Base-by-base conservation (phyloP, 192 early-diverging fungal genomes). In the Fimicolochytrium jonesii region DNA sequence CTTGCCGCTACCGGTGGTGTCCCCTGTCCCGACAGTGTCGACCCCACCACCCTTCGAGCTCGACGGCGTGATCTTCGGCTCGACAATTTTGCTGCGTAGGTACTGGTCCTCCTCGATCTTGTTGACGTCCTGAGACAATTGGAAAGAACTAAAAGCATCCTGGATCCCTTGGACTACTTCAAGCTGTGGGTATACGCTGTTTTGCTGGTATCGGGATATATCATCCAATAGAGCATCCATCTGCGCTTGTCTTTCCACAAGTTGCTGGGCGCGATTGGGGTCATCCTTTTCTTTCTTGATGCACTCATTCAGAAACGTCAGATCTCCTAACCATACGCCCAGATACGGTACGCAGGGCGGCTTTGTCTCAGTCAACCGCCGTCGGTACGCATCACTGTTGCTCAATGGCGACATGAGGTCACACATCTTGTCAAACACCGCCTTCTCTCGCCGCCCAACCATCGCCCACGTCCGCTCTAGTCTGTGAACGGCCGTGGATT, bases 391-490 rank as follows among this genome's bases (percentile, higher is more conserved):
- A n/a, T 75, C 69, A 37, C 45, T 66, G 49, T 77, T 77, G 50
- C 56, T 70, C 7, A 69, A 52, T n/a, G 56, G 63, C 17, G 69
- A 68, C 55, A 63, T 62, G 28, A 77, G 23, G 17, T 70, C 66
- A 28, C 50, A 42, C 34, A 77, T 49, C 32, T 67, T 67, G 32
- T 75, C 68, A 66, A 71, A 75, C 5, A 64, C 33, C 30, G 63
- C 65, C 33, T 57, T 56, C 45, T 77, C 72, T n/a, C 64, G 44
- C 29, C 63, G 52, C 22, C 64, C 67, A 4, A 76, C 46, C 70
- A 75, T 70, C 56, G 56, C 76, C 76, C 76, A 77, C 2, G 76
- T 77, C 29, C 64, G 49, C 23, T 61, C 55, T 36, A 77, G 56
- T 23, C 76, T 47, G 49, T 66, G 61, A 0, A 77, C 73, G 1